These are phyloP conservation scores for Xylariaceae sp. DNA, from an alignment of 2,329 filamentous ascomycete species.

Conservation along the genomic window DNA sequence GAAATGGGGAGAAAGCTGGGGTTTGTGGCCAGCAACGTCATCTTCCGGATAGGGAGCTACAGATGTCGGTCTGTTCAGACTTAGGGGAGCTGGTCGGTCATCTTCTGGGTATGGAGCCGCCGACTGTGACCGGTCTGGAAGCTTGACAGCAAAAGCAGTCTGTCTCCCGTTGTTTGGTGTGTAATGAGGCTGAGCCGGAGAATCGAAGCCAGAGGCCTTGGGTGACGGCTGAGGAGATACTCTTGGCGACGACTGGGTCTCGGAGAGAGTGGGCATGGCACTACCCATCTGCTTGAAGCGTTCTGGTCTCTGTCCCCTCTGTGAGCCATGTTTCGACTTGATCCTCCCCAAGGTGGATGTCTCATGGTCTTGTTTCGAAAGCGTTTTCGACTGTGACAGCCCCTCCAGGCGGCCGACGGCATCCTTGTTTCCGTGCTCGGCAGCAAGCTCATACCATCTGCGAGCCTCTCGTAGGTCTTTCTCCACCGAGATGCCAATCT, in stretches of 20 bases:
- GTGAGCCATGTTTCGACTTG: slow-evolving; percentile 73
- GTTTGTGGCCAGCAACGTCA: slow-evolving; percentile 35
- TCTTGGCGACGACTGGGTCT: slow-evolving; percentile 35
- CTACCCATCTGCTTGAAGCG: slow-evolving; percentile 49
- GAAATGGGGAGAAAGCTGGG: slow-evolving; percentile 37
- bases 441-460: slow-evolving; percentile 86
- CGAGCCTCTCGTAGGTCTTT: slow-evolving; percentile 78
- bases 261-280: slow-evolving; percentile 47
- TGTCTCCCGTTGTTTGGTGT: slow-evolving; percentile 36
- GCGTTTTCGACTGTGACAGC: slow-evolving; percentile 73
- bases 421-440: slow-evolving; percentile 88
- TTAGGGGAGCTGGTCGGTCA: slow-evolving; percentile 53
- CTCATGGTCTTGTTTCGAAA: slow-evolving; percentile 90
- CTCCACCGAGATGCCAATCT: slow-evolving; percentile 90
- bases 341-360: slow-evolving; percentile 85
- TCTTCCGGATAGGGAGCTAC: slow-evolving; percentile 52
- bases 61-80: slow-evolving; percentile 42
- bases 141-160: slow-evolving; percentile 50
- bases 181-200: slow-evolving; percentile 39
- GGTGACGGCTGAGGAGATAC: slow-evolving; percentile 42
- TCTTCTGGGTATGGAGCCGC: slow-evolving; percentile 69
- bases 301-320: slow-evolving; percentile 58
- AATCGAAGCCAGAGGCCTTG: slow-evolving; percentile 37
- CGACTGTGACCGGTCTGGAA: slow-evolving; percentile 50
- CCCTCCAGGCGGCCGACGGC: slow-evolving; percentile 78